Evolutionary conservation across 2,329 filamentous ascomycete species (phyloP).

Genomic region (Claviceps citrina): DNA sequence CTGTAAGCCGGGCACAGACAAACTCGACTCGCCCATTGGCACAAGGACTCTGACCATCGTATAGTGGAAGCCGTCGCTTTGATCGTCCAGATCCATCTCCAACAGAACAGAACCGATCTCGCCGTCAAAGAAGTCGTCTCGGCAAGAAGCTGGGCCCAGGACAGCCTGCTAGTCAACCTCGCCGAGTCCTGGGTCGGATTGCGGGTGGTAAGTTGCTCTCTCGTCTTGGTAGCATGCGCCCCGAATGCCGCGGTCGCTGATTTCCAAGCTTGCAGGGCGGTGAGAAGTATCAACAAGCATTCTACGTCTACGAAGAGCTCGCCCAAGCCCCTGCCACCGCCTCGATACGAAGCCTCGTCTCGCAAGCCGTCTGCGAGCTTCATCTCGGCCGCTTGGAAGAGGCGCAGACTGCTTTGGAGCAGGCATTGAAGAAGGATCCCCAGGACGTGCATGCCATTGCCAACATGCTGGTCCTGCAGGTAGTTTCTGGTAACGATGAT

Average conservation of each 20-base stretch:
- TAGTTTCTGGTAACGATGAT: conserved; percentile 58
- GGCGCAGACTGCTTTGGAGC: conserved; percentile 70
- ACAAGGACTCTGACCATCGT: conserved; percentile 12
- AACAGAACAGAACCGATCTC: conserved; percentile 81
- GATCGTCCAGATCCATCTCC: conserved; percentile 81
- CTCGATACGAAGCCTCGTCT: conserved; percentile 59
- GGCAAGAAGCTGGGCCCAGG: conserved; percentile 87
- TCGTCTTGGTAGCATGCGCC: background rate
- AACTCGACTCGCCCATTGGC: too few relatives aligned
- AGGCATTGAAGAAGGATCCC: conserved; percentile 61
- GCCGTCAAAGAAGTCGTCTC: conserved; percentile 77
- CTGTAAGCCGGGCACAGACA: conserved; percentile 52
- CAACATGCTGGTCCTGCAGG: conserved; percentile 66
- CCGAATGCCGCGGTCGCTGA: conserved; percentile 14
- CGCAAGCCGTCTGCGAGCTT: conserved; percentile 80
- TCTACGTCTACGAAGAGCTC: conserved; percentile 95
- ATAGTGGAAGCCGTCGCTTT: conserved; percentile 63
- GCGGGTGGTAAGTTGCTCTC: conserved; percentile 47
- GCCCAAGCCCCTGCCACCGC: conserved; percentile 74
- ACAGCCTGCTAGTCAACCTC: conserved; percentile 82
- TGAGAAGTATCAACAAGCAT: conserved; percentile 89
- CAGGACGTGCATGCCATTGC: conserved; percentile 61
- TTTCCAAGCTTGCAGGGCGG: conserved; percentile 46
- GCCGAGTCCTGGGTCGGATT: conserved; percentile 92
- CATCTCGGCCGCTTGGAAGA: conserved; percentile 81